phyloP scores from a whole-genome alignment of 768 basidiomycete species.

The Sporobolomyces phaffii region DNA sequence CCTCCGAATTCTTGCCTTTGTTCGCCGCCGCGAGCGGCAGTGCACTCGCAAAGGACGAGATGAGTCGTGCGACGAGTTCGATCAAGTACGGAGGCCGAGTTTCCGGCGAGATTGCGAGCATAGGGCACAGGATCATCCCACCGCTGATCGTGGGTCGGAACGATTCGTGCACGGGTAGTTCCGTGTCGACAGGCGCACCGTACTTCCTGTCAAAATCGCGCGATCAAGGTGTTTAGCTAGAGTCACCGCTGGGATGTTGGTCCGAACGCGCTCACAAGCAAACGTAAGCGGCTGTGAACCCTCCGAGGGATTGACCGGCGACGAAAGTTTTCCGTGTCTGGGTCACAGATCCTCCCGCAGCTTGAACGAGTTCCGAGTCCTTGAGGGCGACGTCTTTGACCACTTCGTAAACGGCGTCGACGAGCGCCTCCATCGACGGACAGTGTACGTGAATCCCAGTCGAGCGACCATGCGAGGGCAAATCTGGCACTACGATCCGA shows the following conservation, averaged over 20 bases:
- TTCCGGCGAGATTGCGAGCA: slow-evolving; percentile 38
- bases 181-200: slow-evolving; percentile 26
- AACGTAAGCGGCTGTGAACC: slow-evolving; percentile 30
- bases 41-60: slow-evolving; percentile 32
- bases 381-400: slow-evolving; percentile 30
- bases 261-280: slow-evolving; percentile 22
- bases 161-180: not conserved
- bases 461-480: slow-evolving; percentile 39
- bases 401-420: slow-evolving; percentile 39
- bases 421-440: slow-evolving; percentile 27
- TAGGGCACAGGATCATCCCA: slow-evolving; percentile 38
- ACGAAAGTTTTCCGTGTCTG: slow-evolving; percentile 39
- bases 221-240: no score
- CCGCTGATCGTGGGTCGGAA: slow-evolving; percentile 33
- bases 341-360: not conserved
- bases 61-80: slow-evolving; percentile 32
- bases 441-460: slow-evolving; percentile 38
- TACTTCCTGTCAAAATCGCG: slow-evolving; percentile 13
- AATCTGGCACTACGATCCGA: slow-evolving; percentile 35
- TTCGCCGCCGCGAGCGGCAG: slow-evolving; percentile 37
- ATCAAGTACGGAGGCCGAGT: slow-evolving; percentile 30
- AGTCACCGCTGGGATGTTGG: no score
- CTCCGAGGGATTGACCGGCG: slow-evolving; percentile 37
- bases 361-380: slow-evolving; percentile 20
- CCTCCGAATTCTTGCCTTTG: slow-evolving; percentile 40